These are phyloP conservation scores for Serendipita sp. DNA, from an alignment of 768 basidiomycete genomes.

Conservation along the genomic window DNA sequence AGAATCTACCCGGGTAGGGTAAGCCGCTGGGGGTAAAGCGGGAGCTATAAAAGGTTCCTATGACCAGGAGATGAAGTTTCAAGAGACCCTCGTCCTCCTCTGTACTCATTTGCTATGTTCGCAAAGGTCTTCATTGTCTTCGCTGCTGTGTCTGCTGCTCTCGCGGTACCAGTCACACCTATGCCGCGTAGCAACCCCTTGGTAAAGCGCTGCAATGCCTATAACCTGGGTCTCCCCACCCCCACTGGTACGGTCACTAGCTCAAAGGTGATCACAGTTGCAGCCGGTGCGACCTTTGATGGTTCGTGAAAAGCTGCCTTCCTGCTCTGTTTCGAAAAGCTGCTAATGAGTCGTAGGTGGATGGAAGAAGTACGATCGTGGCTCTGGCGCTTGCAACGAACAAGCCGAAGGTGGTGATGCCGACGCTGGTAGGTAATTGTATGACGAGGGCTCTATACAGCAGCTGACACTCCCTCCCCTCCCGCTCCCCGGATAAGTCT, in stretches of 20 bases:
- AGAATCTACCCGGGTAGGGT: too few species aligned
- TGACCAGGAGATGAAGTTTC: too few species aligned
- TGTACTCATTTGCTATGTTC: too few species aligned
- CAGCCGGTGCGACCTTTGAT: neutral
- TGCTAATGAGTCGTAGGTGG: neutral
- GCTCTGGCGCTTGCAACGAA: conserved; percentile 23
- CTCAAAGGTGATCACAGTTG: neutral
- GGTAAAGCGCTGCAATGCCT: neutral
- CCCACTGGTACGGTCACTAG: neutral
- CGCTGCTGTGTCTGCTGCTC: neutral
- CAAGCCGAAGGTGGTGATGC: too few species aligned
- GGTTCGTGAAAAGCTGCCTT: neutral
- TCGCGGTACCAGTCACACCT: neutral
- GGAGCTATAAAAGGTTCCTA: too few species aligned
- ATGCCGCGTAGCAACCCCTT: neutral
- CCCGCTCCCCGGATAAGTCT: conserved; percentile 23
- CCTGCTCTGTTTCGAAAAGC: neutral
- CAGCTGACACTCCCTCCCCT: conserved; percentile 13
- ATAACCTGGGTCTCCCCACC: neutral
- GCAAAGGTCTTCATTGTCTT: neutral
- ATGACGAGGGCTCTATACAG: conserved; percentile 13
- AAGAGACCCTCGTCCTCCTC: too few species aligned
- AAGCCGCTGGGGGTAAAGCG: too few species aligned
- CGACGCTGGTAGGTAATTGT: neutral
- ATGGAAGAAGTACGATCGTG: conserved; percentile 17